Evolutionary conservation across 352 stramenopile species (phyloP).

Genomic region (Phytophthora crassamura): DNA sequence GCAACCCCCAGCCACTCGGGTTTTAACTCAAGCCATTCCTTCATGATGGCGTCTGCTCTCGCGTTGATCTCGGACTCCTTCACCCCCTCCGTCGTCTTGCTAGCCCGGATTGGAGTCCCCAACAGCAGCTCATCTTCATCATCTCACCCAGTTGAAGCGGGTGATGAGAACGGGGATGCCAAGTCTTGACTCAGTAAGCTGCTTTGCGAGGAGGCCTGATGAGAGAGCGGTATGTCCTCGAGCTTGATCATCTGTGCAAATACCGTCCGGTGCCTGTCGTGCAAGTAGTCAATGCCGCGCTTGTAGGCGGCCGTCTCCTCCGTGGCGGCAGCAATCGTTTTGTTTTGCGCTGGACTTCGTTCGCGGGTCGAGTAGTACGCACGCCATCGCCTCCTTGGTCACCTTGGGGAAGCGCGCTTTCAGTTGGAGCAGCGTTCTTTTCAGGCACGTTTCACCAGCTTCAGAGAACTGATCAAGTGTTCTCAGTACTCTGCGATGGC

Average conservation of each 20-base stretch:
- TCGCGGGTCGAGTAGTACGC: constrained; percentile 6
- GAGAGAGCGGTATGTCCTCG: neutral
- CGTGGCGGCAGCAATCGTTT: neutral
- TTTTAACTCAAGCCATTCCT: constrained; percentile 4
- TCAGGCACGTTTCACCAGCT: neutral
- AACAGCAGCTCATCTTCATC: constrained; percentile 12
- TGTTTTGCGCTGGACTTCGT: constrained; percentile 8
- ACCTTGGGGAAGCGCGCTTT: constrained; percentile 14
- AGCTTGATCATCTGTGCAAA: constrained; percentile 10
- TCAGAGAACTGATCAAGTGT: neutral
- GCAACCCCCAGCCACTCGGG: constrained; percentile 6
- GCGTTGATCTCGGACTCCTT: constrained; percentile 15
- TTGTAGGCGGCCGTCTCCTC: neutral
- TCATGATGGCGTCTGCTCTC: neutral
- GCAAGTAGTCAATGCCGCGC: neutral
- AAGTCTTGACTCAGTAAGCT: constrained; percentile 1
- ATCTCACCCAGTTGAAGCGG: constrained; percentile 7
- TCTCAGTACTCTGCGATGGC: neutral
- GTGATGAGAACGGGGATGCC: neutral
- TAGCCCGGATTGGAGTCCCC: neutral
- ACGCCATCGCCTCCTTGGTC: constrained; percentile 4
- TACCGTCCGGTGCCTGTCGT: neutral
- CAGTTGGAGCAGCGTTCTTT: neutral
- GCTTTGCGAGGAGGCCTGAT: neutral
- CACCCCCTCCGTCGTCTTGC: neutral